Evolutionary conservation across 768 basidiomycete species (phyloP), one percentile per base, ranked within the genome.

Genomic region (Neoboletus magnificus): DNA sequence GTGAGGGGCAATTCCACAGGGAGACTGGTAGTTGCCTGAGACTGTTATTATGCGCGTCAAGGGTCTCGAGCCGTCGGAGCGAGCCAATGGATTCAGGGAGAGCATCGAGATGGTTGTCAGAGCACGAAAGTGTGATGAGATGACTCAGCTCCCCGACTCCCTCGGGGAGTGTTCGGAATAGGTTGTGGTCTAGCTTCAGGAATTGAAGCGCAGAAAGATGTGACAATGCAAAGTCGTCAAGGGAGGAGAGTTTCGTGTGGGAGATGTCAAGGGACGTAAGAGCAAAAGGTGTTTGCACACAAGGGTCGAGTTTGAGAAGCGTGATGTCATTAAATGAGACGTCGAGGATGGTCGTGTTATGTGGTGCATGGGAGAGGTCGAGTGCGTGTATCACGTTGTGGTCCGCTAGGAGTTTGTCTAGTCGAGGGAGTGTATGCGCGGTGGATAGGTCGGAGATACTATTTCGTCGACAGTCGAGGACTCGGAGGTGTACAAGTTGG

Each of bases 41-140:
- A 62, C 86, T 88, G 75, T 98, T 99, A 67, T 91, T 94, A 67
- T 98, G 95, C 3, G 88, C 88, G 61, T 97, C 92, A 40, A 99
- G 78, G 1, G 73, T 75, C 60, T 86, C 82, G 11, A 98, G 80
- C 41, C 82, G 84, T 71, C 84, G 83, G 43, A 98, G 76, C 10
- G 77, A 76, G 15, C 93, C 93, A 46, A 98, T 85, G 40, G 82
- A 83, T 12, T 76, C 69, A 0, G 97, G 97, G 0, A 98, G 79
- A 16, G 79, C 72, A 52, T 83, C 82, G 20, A 99, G 80, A 60
- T 86, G 81, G 73, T 98, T 98, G 71, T 98, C 91, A n/a, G 91
- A 90, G 66, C 91, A 92, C 12, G 89, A 89, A 8, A 99, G 80
- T 0, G 74, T 76, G 62, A 85, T 78, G 33, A 99, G 82, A 55